Evolutionary conservation across 2,329 filamentous ascomycete genomes (phyloP).

Genomic region (Phialocephala subalpina): DNA sequence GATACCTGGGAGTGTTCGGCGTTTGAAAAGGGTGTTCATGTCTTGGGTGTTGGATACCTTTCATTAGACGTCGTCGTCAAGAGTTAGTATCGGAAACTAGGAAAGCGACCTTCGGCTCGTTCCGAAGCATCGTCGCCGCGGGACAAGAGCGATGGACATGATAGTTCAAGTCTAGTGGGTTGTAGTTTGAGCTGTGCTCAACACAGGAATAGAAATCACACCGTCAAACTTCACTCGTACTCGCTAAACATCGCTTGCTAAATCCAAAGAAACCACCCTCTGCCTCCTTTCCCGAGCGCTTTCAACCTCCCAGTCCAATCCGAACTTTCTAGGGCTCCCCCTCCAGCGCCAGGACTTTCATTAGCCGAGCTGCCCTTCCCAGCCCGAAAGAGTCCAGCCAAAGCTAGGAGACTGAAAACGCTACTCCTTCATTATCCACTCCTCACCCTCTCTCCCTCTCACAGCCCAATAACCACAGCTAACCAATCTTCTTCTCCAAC

Average conservation of each 20-base stretch:
- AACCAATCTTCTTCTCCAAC: constrained; percentile 71
- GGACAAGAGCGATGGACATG: not conserved
- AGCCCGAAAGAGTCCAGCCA: too few relatives aligned
- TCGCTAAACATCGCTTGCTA: not conserved
- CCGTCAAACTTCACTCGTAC: not conserved
- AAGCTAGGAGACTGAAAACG: too few relatives aligned
- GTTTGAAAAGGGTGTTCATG: not conserved
- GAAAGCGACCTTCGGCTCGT: not conserved
- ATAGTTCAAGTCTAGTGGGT: not conserved
- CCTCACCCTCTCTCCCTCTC: too few relatives aligned
- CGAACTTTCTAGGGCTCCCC: too few relatives aligned
- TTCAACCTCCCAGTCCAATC: not conserved
- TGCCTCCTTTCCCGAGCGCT: not conserved
- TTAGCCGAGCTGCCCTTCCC: too few relatives aligned
- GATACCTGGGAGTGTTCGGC: not conserved
- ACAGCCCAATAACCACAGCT: not conserved
- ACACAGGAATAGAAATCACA: not conserved
- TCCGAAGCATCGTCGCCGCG: not conserved
- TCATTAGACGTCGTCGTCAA: not conserved
- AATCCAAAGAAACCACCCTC: not conserved
- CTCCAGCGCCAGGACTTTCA: too few relatives aligned
- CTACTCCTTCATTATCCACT: too few relatives aligned
- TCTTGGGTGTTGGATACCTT: not conserved
- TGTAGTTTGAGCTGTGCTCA: not conserved
- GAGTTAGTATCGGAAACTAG: not conserved